Evolutionary conservation across 2,329 filamentous ascomycete genomes (phyloP).

Genomic region (Dactylellina parvicollis): DNA sequence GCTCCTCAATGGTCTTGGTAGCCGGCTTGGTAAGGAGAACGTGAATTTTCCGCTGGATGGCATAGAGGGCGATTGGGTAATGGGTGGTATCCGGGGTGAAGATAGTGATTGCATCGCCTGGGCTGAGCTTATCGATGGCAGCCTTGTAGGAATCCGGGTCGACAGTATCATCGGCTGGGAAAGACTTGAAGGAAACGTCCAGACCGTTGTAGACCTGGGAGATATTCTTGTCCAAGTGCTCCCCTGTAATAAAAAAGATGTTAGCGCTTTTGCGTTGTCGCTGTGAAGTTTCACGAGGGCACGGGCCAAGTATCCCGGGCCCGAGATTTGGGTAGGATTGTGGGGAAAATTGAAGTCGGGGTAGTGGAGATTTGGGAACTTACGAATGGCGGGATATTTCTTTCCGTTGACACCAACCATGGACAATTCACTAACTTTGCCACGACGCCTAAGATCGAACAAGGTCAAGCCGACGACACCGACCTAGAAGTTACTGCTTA

Average conservation of each 20-base stretch:
- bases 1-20: conserved; percentile 82
- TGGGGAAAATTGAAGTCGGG: neutral
- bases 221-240: conserved; percentile 89
- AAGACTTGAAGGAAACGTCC: conserved; percentile 86
- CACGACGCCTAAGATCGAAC: conserved; percentile 86
- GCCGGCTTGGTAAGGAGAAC: conserved; percentile 95
- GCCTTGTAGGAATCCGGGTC: conserved; percentile 87
- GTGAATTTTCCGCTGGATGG: conserved; percentile 86
- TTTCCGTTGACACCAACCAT: conserved; percentile 91
- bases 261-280: conserved; percentile 44
- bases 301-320: too few species aligned
- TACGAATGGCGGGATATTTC: conserved; percentile 91
- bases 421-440: conserved; percentile 83
- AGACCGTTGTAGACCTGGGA: conserved; percentile 85
- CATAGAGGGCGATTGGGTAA: conserved; percentile 90
- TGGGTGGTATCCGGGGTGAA: conserved; percentile 95
- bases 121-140: conserved; percentile 82
- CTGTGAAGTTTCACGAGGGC: conserved; percentile 12
- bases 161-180: conserved; percentile 75
- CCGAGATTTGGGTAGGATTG: conserved; percentile 10
- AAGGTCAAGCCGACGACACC: conserved; percentile 90
- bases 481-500: conserved; percentile 63
- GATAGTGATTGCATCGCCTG: conserved; percentile 90
- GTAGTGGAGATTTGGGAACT: conserved; percentile 60
- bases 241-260: conserved; percentile 65